phyloP scores from a whole-genome alignment of 2,329 filamentous ascomycete genomes.

The Aureobasidium sp. region DNA sequence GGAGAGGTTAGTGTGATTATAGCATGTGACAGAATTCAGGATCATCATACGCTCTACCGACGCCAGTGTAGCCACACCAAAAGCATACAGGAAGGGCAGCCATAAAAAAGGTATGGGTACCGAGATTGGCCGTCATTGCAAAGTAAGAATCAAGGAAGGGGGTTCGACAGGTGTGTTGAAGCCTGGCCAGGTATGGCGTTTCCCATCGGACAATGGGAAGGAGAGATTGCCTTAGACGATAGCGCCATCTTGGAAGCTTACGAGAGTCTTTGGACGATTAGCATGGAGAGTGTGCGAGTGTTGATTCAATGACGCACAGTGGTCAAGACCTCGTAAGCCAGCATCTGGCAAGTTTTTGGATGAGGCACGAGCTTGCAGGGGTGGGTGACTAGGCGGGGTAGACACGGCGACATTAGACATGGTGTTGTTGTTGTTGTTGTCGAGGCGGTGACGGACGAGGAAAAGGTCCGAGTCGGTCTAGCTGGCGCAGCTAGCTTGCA shows the following conservation, averaged over 20 bases:
- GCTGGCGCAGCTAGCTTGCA: slow-evolving; percentile 11
- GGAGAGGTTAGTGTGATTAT: slow-evolving; percentile 5
- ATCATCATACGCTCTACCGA: slow-evolving; percentile 73
- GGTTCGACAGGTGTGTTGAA: slow-evolving; percentile 74
- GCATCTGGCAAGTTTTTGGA: slow-evolving; percentile 12
- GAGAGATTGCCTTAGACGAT: slow-evolving; percentile 69
- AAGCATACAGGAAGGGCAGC: slow-evolving; percentile 87
- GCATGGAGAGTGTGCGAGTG: background rate
- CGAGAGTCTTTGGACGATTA: slow-evolving; percentile 13
- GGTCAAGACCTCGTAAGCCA: slow-evolving; percentile 15
- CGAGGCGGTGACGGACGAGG: slow-evolving; percentile 1
- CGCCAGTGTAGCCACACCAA: slow-evolving; percentile 83
- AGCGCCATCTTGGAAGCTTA: slow-evolving; percentile 78
- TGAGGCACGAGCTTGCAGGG: background rate
- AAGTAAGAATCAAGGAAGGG: slow-evolving; percentile 92
- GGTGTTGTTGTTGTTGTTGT: background rate
- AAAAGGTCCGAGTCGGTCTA: background rate
- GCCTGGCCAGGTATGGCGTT: slow-evolving; percentile 83
- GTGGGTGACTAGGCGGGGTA: slow-evolving; percentile 1
- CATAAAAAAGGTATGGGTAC: slow-evolving; percentile 99
- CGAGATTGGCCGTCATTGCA: slow-evolving; percentile 89
- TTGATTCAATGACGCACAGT: slow-evolving; percentile 5
- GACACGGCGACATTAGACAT: slow-evolving; percentile 12
- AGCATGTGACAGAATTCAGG: background rate
- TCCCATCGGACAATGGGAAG: slow-evolving; percentile 90